A percentile compares a stretch with the other conserved stretches of the same genome.
Evolutionary conservation across 169 alveolate species (phyloP).

Genomic region (Babesia ovis): DNA sequence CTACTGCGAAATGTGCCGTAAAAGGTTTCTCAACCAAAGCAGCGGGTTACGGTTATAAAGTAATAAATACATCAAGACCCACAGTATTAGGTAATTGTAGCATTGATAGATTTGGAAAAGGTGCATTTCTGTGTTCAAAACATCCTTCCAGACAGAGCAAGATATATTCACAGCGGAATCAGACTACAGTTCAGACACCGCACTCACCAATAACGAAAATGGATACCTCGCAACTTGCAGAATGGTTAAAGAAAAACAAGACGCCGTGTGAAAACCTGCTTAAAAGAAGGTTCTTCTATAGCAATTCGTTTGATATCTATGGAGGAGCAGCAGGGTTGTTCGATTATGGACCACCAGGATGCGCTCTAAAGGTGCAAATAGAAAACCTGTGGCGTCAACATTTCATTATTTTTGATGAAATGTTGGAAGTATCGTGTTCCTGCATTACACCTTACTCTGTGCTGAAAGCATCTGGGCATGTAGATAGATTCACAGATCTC

Average conservation of each 20-base stretch:
- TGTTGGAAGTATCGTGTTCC: slow-evolving; percentile 91
- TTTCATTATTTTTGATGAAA: slow-evolving; percentile 93
- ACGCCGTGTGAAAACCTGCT: slow-evolving; percentile 86
- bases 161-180: not conserved
- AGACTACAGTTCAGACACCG: not conserved
- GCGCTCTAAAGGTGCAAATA: slow-evolving; percentile 92
- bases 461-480: slow-evolving; percentile 95
- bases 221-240: slow-evolving; percentile 50
- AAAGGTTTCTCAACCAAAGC: not conserved
- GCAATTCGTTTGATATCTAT: slow-evolving; percentile 92
- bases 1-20: slow-evolving; percentile 22
- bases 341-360: slow-evolving; percentile 97
- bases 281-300: slow-evolving; percentile 89
- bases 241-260: slow-evolving; percentile 51
- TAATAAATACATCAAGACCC: not conserved
- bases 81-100: not conserved
- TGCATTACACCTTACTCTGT: slow-evolving; percentile 92
- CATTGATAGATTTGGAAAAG: not conserved
- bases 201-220: not conserved
- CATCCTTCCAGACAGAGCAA: not conserved
- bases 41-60: not conserved
- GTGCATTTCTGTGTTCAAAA: not conserved
- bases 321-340: slow-evolving; percentile 96
- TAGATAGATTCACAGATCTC: slow-evolving; percentile 95
- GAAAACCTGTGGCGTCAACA: slow-evolving; percentile 95